These are phyloP conservation scores for Blepharisma undulans DNA, from an alignment of 169 alveolate genomes.

Conservation along the genomic window DNA sequence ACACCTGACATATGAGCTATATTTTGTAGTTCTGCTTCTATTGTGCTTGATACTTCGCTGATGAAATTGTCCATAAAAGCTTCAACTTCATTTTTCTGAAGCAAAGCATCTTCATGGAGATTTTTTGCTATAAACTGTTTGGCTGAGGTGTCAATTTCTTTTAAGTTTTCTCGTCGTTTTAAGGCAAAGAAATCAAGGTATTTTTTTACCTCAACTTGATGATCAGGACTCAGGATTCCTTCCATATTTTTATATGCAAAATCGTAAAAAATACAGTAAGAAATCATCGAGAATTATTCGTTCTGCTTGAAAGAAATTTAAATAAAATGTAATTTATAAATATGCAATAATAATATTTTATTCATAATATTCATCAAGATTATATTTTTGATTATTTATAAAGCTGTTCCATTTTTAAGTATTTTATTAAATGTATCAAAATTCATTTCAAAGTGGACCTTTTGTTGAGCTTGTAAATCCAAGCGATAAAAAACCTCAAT, in stretches of 20 bases:
- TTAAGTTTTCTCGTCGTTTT: neutral
- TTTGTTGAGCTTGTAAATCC: conserved; percentile 40
- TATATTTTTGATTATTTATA: neutral
- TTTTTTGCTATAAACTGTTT: neutral
- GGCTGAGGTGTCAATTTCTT: neutral
- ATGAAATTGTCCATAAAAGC: neutral
- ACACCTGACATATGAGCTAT: conserved; percentile 34
- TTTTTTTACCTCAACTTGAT: neutral
- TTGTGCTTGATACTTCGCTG: neutral
- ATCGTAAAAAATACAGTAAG: neutral
- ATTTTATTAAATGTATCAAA: conserved; percentile 31
- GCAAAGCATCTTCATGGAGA: neutral
- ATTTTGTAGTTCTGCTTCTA: conserved; percentile 24
- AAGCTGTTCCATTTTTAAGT: neutral
- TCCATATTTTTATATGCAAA: conserved; percentile 14
- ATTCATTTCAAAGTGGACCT: conserved; percentile 40
- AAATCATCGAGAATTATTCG: too few relatives aligned
- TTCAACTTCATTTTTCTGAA: conserved; percentile 6
- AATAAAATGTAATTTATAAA: too few relatives aligned
- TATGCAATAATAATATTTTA: neutral
- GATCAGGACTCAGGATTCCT: neutral
- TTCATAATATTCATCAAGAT: neutral
- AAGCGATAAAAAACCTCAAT: neutral
- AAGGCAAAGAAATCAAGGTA: neutral
- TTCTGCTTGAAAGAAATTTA: too few relatives aligned